Base-by-base conservation (phyloP, 2,329 filamentous ascomycete genomes). In the Aspergillus japonicus region DNA sequence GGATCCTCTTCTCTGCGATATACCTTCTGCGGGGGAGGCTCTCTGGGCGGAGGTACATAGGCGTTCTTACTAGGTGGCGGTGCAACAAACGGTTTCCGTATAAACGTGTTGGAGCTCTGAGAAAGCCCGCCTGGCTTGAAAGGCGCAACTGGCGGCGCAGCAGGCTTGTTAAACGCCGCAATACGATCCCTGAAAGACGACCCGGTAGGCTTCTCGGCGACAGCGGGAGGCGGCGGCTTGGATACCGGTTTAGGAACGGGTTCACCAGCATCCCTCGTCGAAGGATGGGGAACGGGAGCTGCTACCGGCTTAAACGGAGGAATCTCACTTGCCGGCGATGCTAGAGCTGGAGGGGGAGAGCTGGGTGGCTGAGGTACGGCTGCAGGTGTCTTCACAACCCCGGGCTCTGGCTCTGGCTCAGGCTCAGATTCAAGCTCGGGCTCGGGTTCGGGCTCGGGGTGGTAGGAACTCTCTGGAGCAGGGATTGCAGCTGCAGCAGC, bases 81-180 rank as follows among this genome's bases (percentile, higher is more conserved):
- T 3, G 95, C 91, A 58, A 99, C 93, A 70, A 97, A 99, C 0
- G 94, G 92, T 77, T 98, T 98, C 83, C 94, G 97, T 77, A 99
- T 88, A 71, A 98, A 98, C 56, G 83, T 83, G 39, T 19, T 44
- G 63, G 84, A 80, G 60, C 85, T 83, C 31, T 83, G 80, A 11
- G 78, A 73, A 59, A 89, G 78, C 2, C 86, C 86, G 61, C 84
- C 83, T 21, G 92, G 91, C 73, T 96, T 96, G 79, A 96, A 94
- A 1, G 95, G 95, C n/a, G 92, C 86, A 61, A 95, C 82, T 8
- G 95, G 95, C 2, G 92, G 87, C 5, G 92, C 92, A 42, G 90
- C 86, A 49, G 91, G 82, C 74, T 94, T 95, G 77, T 99, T 99
- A 80, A 99, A 99, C 49, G 95, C 94, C 35, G 95, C 95, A 73